These are phyloP conservation scores for Ramicandelaber brevisporus DNA, from an alignment of 192 early-diverging fungal genomes.

Conservation along the genomic window DNA sequence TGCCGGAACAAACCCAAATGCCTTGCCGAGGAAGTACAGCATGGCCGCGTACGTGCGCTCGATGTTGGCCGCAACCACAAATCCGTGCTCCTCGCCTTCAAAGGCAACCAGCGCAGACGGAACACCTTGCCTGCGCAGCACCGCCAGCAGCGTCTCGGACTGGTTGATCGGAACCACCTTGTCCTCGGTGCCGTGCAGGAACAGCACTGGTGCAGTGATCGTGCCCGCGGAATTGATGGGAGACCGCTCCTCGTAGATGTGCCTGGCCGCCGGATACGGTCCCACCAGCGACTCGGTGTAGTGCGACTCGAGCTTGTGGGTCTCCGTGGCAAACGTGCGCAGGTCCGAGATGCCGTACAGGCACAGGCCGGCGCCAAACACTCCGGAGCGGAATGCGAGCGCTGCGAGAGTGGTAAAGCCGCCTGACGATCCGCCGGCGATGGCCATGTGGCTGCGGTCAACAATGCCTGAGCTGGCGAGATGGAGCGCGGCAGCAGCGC, in stretches of 20 bases:
- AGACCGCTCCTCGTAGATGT: conserved; percentile 30
- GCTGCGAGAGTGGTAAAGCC: conserved; percentile 38
- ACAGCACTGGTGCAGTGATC: conserved; percentile 31
- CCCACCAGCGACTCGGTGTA: conserved; percentile 36
- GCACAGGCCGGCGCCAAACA: conserved; percentile 43
- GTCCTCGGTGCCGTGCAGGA: conserved; percentile 55
- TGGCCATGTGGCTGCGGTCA: conserved; percentile 28
- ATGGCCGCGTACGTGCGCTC: conserved; percentile 28
- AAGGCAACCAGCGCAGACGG: conserved; percentile 30
- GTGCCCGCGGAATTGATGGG: conserved; percentile 29
- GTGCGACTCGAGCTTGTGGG: conserved; percentile 58
- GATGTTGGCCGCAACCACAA: conserved; percentile 36
- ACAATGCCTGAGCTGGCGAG: conserved; percentile 23
- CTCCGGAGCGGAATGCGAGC: conserved; percentile 34
- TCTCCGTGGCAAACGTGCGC: conserved; percentile 30
- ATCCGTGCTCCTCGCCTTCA: conserved; percentile 44
- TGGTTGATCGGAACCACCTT: conserved; percentile 54
- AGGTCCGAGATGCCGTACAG: conserved; percentile 52
- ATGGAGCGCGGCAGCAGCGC: conserved; percentile 36
- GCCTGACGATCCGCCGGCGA: conserved; percentile 41
- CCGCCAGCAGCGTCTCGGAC: conserved; percentile 40
- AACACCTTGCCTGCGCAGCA: conserved; percentile 26
- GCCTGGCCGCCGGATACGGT: conserved; percentile 20
- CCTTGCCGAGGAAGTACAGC: conserved; percentile 37
- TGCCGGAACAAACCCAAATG: conserved; percentile 28